Base-by-base conservation (phyloP, 78 protist genomes). In the Tieghemostelium lacteum region DNA sequence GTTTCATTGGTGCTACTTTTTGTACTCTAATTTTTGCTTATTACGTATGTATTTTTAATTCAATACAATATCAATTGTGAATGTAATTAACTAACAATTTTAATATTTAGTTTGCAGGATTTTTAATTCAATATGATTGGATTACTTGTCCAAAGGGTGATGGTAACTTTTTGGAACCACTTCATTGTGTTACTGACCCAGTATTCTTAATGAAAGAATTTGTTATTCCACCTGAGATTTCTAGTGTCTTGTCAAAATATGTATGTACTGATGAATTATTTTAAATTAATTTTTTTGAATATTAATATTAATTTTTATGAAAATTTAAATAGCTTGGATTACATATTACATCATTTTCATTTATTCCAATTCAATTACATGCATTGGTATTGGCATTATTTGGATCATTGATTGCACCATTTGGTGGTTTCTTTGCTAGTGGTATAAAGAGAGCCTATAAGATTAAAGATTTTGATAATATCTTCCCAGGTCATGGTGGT, bases 401-500 rank as follows among this genome's bases (percentile, higher is more conserved):
- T 73, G 98, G 97, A 7, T 95, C 98, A 33, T 29, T 96, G 28
- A 71, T 96, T 50, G 99, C 99, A 2, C 99, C 99, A 36, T 98
- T 97, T 73, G 99, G 99, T 54, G 99, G 99, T 31, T 97, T 98
- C 97, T 96, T 97, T 69, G 99, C 98, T 22, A 55, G 87, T 26
- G 99, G 98, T 22, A 67, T 98, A 58, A 98, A 98, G 89, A 92
- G 99, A 37, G 99, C 98, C 5, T 97, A 95, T 94, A 88, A 92
- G 66, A 80, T 98, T 83, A 97, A 97, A 55, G 99, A 98, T 73
- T 97, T 97, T 62, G 98, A 88, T 36, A 96, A 91, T 16, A 54
- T 87, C 26, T 93, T 98, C 76, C 99, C 99, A 22, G 99, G 99
- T 19, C 98, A 98, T 75, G 99, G 99, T 54, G 99, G 99, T 57